Conservation (phyloP, 1,284 basidiomycete genomes). For the Amylostereum chailletii region DNA sequence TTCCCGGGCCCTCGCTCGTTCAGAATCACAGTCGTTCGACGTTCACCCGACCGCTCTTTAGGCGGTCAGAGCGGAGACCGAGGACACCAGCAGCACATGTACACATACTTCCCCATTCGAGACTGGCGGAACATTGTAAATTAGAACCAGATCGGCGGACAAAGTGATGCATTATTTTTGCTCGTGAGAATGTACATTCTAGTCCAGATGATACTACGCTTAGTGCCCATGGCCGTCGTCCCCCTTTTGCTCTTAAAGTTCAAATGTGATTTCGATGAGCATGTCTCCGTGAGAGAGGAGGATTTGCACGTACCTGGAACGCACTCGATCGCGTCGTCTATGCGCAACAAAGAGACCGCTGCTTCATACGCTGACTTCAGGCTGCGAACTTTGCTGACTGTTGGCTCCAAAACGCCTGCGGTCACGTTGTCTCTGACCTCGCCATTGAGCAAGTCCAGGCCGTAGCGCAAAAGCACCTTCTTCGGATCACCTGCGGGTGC, state of each 20-base stretch:
- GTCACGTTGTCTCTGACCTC: conserved; percentile 92
- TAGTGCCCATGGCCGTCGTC: conserved; percentile 58
- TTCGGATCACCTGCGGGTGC: conserved; percentile 90
- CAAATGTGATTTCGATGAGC: conserved; percentile 16
- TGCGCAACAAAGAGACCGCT: conserved; percentile 89
- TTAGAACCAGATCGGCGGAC: too few species aligned
- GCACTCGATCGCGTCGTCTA: conserved; percentile 91
- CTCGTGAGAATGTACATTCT: too few species aligned
- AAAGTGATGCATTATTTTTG: not conserved
- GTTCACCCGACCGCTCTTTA: too few species aligned
- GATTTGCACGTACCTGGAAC: conserved; percentile 52
- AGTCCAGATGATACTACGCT: not conserved
- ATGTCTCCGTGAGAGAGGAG: not conserved
- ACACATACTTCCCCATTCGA: too few species aligned
- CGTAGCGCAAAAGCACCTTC: conserved; percentile 90
- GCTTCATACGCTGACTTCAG: conserved; percentile 97
- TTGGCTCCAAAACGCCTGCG: conserved; percentile 94
- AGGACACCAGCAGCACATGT: too few species aligned
- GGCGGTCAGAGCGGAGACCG: too few species aligned
- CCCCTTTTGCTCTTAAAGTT: conserved; percentile 58
- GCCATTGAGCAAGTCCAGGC: conserved; percentile 90
- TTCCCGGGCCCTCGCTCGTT: too few species aligned
- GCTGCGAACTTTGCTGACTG: conserved; percentile 94
- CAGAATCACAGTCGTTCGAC: too few species aligned
- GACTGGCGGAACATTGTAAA: too few species aligned